Evolutionary conservation across 2,329 filamentous ascomycete genomes (phyloP).

Genomic region (Trichoderma harzianum): DNA sequence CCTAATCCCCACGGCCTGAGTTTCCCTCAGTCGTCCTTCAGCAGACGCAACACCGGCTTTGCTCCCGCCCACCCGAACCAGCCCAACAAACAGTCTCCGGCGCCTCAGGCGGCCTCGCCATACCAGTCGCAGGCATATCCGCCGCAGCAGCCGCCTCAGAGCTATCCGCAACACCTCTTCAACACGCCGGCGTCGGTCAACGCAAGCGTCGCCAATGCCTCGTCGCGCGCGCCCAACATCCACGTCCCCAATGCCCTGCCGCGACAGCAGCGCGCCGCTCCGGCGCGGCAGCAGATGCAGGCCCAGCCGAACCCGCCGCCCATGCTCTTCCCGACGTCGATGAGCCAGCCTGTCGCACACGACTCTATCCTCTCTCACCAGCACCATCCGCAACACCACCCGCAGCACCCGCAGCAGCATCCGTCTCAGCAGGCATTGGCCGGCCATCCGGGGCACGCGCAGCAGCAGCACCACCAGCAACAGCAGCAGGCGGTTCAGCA

Average conservation of each 20-base stretch:
- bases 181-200: conserved; percentile 45
- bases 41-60: conserved; percentile 44
- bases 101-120: conserved; percentile 52
- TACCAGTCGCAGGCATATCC: conserved; percentile 54
- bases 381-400: conserved; percentile 31
- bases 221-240: conserved; percentile 43
- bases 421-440: conserved; percentile 29
- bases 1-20: conserved; percentile 53
- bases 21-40: conserved; percentile 49
- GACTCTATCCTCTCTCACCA: conserved; percentile 44
- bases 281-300: conserved; percentile 45
- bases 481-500: conserved; percentile 29
- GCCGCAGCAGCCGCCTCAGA: conserved; percentile 49
- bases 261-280: conserved; percentile 45
- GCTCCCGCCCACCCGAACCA: conserved; percentile 48
- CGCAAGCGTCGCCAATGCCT: conserved; percentile 46
- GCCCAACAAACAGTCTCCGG: conserved; percentile 54
- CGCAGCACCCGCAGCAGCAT: conserved; percentile 34
- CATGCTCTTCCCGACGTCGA: conserved; percentile 37
- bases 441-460: conserved; percentile 30
- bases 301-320: conserved; percentile 36
- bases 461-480: conserved; percentile 30
- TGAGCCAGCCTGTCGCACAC: conserved; percentile 42
- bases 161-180: conserved; percentile 54
- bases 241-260: conserved; percentile 48